Percentiles rank a stretch among this genome's conserved stretches.
phyloP scores from a whole-genome alignment of 495 filamentous ascomycete species.

The Amorphotheca resinae region DNA sequence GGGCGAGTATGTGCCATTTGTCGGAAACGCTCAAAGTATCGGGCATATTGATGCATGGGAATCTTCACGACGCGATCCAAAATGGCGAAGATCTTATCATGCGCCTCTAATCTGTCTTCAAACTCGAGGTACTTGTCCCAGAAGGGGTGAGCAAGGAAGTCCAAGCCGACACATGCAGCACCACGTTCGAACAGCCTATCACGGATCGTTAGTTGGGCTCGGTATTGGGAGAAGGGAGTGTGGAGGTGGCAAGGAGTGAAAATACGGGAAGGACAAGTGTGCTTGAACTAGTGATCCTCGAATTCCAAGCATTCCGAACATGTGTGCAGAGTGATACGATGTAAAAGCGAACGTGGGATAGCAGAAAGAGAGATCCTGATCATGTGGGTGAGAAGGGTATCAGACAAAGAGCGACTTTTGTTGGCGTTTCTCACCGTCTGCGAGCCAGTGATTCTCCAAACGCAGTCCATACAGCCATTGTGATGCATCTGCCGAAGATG shows the following conservation, averaged over 20 bases:
- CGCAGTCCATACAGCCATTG: slow-evolving; percentile 4
- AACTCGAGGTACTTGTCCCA: slow-evolving; percentile 99
- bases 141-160: slow-evolving; percentile 90
- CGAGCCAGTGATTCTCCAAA: slow-evolving; percentile 17
- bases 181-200: slow-evolving; percentile 86
- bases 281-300: slow-evolving; percentile 36
- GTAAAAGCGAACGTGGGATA: slow-evolving; percentile 24
- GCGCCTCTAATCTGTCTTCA: slow-evolving; percentile 77
- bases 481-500: slow-evolving; percentile 23
- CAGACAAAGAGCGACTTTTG: slow-evolving; percentile 19
- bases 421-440: slow-evolving; percentile 25
- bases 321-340: slow-evolving; percentile 27
- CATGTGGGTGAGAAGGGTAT: slow-evolving; percentile 43
- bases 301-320: slow-evolving; percentile 36
- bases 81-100: slow-evolving; percentile 78
- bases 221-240: slow-evolving; percentile 22
- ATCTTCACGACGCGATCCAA: slow-evolving; percentile 79
- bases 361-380: slow-evolving; percentile 41
- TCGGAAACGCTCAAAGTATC: slow-evolving; percentile 88
- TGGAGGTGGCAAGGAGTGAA: slow-evolving; percentile 35
- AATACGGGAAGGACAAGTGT: slow-evolving; percentile 46
- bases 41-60: slow-evolving; percentile 92
- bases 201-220: slow-evolving; percentile 39
- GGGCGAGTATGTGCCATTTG: slow-evolving; percentile 63
- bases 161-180: slow-evolving; percentile 71